Conservation (phyloP, 305 asterid genomes). For the Solanum hybrid region DNA sequence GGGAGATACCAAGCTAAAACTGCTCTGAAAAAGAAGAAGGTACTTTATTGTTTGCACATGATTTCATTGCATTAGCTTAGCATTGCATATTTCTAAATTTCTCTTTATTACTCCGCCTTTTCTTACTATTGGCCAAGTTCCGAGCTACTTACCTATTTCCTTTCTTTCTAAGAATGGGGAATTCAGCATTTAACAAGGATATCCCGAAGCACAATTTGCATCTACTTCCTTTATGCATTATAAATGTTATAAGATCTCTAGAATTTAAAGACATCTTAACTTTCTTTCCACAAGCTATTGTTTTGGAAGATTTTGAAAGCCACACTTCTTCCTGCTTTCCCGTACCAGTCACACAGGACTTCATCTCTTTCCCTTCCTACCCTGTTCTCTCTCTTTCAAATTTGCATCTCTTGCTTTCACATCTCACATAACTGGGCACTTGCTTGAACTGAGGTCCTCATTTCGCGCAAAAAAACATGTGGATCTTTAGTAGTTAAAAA, state of each 20-base stretch:
- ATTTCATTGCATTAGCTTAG: neutral
- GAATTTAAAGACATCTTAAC: neutral
- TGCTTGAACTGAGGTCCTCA: neutral
- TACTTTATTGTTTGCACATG: constrained; percentile 3
- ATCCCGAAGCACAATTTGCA: neutral
- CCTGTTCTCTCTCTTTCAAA: neutral
- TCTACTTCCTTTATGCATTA: neutral
- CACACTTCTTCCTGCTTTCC: neutral
- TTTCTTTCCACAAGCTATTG: neutral
- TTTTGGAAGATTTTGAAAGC: neutral
- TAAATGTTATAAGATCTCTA: neutral
- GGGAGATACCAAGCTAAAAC: constrained; percentile 62
- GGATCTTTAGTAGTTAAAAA: neutral
- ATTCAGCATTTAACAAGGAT: neutral
- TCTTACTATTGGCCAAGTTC: neutral
- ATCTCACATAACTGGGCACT: neutral
- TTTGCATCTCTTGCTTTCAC: neutral
- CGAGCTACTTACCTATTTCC: neutral
- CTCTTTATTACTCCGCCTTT: neutral
- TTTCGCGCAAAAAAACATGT: neutral
- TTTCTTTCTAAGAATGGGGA: neutral
- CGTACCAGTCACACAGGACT: neutral
- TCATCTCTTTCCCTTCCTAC: neutral
- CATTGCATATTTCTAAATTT: neutral
- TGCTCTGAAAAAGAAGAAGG: constrained; percentile 76